Percentiles rank a stretch among this genome's conserved stretches.
These are phyloP conservation scores for Rhizomucor miehei DNA, from an alignment of 371 early-diverging fungal genomes.

Conservation along the genomic window DNA sequence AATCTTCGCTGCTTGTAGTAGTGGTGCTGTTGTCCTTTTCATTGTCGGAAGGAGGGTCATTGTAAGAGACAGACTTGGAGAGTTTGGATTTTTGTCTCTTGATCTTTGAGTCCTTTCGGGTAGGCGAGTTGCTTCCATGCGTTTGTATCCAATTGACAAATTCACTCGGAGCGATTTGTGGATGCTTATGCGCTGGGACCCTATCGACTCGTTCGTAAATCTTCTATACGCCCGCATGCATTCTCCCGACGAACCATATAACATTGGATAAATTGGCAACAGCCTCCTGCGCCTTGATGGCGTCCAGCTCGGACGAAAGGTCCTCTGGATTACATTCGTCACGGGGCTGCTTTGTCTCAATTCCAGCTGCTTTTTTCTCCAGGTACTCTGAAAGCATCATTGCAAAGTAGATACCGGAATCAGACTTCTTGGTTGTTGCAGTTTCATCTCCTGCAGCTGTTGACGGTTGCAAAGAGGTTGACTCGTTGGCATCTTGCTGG, in stretches of 20 bases:
- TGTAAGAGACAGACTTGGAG: slow-evolving; percentile 27
- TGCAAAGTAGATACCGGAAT: slow-evolving; percentile 18
- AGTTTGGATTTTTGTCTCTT: slow-evolving; percentile 34
- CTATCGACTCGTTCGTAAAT: slow-evolving; percentile 11
- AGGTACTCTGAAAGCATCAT: slow-evolving; percentile 19
- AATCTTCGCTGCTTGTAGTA: slow-evolving; percentile 2
- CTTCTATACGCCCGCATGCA: slow-evolving; percentile 1
- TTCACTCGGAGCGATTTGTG: slow-evolving; percentile 26
- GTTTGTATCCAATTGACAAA: slow-evolving; percentile 21
- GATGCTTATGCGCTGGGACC: slow-evolving; percentile 28
- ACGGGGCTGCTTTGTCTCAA: background rate
- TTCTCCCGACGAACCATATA: background rate
- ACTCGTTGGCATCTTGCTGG: too few species aligned
- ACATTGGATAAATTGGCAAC: background rate
- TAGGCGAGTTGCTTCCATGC: slow-evolving; percentile 27
- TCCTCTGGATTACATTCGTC: background rate
- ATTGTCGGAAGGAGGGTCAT: slow-evolving; percentile 9
- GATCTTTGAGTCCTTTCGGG: slow-evolving; percentile 36
- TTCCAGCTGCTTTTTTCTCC: slow-evolving; percentile 8
- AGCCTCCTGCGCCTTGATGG: background rate
- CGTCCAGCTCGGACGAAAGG: background rate
- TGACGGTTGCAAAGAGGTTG: too few species aligned
- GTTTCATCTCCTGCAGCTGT: too few species aligned
- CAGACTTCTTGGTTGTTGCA: slow-evolving; percentile 9
- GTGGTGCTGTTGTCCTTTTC: slow-evolving; percentile 5